These are phyloP conservation scores for Nephelium lappaceum DNA, from an alignment of 345 rosid species.

Conservation along the genomic window DNA sequence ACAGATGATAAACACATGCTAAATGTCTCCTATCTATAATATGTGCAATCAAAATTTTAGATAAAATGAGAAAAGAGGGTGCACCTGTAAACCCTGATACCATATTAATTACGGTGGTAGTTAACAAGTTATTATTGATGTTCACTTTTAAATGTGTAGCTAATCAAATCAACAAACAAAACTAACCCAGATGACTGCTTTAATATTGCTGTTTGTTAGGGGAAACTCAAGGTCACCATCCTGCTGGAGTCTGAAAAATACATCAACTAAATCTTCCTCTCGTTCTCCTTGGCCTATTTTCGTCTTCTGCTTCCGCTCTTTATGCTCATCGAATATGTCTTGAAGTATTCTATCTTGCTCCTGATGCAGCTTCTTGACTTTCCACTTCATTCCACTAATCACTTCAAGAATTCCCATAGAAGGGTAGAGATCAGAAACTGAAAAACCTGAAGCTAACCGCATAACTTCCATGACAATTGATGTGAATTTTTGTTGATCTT, in stretches of 20 bases:
- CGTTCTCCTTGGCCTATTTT: neutral
- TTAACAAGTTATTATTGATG: no score
- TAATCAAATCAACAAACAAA: no score
- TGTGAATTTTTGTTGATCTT: constrained; percentile 16
- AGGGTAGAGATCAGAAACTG: constrained; percentile 35
- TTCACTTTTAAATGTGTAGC: no score
- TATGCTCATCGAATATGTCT: constrained; percentile 36
- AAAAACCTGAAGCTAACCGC: constrained; percentile 30
- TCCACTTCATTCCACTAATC: constrained; percentile 23
- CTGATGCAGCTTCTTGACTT: constrained; percentile 19
- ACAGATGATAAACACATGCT: no score
- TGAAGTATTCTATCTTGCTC: constrained; percentile 29
- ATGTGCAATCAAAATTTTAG: no score
- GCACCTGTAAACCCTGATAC: no score
- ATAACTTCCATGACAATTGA: constrained; percentile 27
- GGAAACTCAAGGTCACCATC: constrained; percentile 23
- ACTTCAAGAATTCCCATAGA: constrained; percentile 22
- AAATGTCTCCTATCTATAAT: no score
- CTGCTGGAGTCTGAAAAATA: constrained; percentile 32
- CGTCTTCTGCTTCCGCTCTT: neutral
- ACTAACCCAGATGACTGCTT: constrained; percentile 23
- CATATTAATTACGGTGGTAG: no score
- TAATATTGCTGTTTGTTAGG: constrained; percentile 30
- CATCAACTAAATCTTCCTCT: constrained; percentile 38
- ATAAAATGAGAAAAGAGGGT: no score